phyloP scores from a whole-genome alignment of 257 asterid genomes.

The Datura wrightii region DNA sequence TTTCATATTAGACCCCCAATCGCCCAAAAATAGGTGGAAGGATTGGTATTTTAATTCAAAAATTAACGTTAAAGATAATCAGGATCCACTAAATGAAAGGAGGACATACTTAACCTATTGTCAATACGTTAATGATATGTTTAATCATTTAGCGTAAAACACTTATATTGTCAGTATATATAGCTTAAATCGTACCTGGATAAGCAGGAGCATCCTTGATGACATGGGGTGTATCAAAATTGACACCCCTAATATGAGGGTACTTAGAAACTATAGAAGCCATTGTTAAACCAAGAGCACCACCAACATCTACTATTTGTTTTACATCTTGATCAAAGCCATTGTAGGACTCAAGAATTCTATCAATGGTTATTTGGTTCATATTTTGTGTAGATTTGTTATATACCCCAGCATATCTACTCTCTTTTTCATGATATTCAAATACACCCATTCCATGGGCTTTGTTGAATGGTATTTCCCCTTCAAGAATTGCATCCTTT shows the following conservation, averaged over 20 bases:
- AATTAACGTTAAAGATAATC: background rate
- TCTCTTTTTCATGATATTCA: conserved; percentile 29
- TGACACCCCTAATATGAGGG: conserved; percentile 33
- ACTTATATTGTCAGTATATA: background rate
- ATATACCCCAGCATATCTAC: conserved; percentile 23
- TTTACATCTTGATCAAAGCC: conserved; percentile 15
- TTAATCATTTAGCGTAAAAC: background rate
- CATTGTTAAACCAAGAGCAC: conserved; percentile 34
- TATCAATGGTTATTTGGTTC: background rate
- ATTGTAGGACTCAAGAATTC: conserved; percentile 26
- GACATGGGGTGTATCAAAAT: conserved; percentile 32
- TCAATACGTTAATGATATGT: background rate
- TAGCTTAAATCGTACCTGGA: background rate
- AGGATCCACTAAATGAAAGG: fast-evolving
- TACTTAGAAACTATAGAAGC: conserved; percentile 27
- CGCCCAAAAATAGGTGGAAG: background rate
- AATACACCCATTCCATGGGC: conserved; percentile 34
- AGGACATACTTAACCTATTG: background rate
- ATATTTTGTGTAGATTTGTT: conserved; percentile 27
- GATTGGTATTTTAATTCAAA: background rate
- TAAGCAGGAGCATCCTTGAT: conserved; percentile 11
- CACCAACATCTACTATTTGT: conserved; percentile 37
- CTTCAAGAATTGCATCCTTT: conserved; percentile 36
- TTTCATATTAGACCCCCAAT: background rate
- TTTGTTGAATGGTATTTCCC: conserved; percentile 34